Evolutionary conservation across 768 basidiomycete species (phyloP).

Genomic region (Polyporus arcularius): DNA sequence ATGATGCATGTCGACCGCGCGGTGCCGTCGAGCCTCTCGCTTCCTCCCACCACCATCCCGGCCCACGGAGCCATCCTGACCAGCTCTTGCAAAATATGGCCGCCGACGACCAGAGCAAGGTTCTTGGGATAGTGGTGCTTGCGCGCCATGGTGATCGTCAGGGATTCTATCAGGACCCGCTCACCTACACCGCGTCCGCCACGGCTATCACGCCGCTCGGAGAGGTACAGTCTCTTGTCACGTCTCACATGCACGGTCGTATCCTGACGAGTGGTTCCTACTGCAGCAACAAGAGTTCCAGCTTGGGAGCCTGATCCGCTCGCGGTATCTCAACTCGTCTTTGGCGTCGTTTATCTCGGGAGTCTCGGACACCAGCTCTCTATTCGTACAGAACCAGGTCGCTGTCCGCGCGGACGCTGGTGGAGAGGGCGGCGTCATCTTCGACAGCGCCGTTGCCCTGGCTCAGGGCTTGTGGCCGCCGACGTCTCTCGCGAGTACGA

Average conservation of each 20-base stretch:
- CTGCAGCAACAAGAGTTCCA: slow-evolving; percentile 56
- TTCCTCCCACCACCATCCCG: background rate
- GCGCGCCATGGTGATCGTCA: slow-evolving; percentile 30
- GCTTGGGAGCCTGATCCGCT: slow-evolving; percentile 54
- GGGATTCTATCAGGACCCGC: slow-evolving; percentile 67
- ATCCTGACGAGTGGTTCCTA: background rate
- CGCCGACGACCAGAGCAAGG: slow-evolving; percentile 13
- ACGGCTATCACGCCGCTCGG: slow-evolving; percentile 72
- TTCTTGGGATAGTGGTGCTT: slow-evolving; percentile 29
- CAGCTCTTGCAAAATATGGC: slow-evolving; percentile 1
- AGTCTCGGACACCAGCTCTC: slow-evolving; percentile 27
- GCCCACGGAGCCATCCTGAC: background rate
- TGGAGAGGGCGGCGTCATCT: slow-evolving; percentile 67
- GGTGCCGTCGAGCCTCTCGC: background rate
- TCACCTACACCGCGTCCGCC: slow-evolving; percentile 53
- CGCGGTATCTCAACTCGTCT: slow-evolving; percentile 52
- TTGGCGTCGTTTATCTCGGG: slow-evolving; percentile 56
- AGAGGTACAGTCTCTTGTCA: slow-evolving; percentile 43
- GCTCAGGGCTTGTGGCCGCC: slow-evolving; percentile 70
- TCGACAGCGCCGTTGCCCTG: slow-evolving; percentile 65
- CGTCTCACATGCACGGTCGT: background rate
- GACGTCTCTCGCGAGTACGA: slow-evolving; percentile 45
- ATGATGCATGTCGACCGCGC: background rate
- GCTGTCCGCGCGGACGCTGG: slow-evolving; percentile 65
- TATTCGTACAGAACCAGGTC: slow-evolving; percentile 42